phyloP scores from a whole-genome alignment of 306 rosid genomes.

The Abrus pulchellus region DNA sequence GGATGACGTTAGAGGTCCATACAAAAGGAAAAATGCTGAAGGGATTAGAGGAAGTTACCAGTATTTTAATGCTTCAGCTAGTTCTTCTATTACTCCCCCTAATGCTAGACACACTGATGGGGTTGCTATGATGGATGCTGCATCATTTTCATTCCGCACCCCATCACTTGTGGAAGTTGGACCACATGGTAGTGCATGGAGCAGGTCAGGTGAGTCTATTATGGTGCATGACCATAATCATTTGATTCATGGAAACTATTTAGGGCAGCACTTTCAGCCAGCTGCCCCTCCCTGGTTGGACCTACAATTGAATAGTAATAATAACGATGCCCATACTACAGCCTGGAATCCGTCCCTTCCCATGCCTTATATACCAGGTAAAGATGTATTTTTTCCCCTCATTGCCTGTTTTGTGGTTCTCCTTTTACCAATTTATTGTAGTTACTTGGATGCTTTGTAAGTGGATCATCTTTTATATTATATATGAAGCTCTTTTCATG shows the following conservation, averaged over 20 bases:
- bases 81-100: slow-evolving; percentile 70
- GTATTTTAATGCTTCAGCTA: slow-evolving; percentile 64
- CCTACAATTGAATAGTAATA: slow-evolving; percentile 66
- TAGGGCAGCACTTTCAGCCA: slow-evolving; percentile 83
- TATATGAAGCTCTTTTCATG: slow-evolving; percentile 21
- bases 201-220: slow-evolving; percentile 64
- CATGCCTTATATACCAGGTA: slow-evolving; percentile 74
- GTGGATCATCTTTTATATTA: slow-evolving; percentile 9
- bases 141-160: slow-evolving; percentile 58
- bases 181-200: slow-evolving; percentile 65
- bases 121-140: slow-evolving; percentile 67
- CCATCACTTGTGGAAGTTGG: slow-evolving; percentile 72
- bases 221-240: slow-evolving; percentile 72
- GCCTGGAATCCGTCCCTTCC: slow-evolving; percentile 78
- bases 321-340: slow-evolving; percentile 65
- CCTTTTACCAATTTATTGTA: slow-evolving; percentile 23
- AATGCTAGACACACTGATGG: slow-evolving; percentile 74
- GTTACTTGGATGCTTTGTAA: slow-evolving; percentile 18
- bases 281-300: slow-evolving; percentile 81
- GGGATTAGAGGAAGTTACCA: slow-evolving; percentile 72
- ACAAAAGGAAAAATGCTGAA: slow-evolving; percentile 82
- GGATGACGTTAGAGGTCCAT: slow-evolving; percentile 82
- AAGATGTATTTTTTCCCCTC: slow-evolving; percentile 6
- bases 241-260: slow-evolving; percentile 71
- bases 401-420: slow-evolving; percentile 34